Conservation (phyloP, 129 eudicot species). For the Heracleum sosnowskyi region DNA sequence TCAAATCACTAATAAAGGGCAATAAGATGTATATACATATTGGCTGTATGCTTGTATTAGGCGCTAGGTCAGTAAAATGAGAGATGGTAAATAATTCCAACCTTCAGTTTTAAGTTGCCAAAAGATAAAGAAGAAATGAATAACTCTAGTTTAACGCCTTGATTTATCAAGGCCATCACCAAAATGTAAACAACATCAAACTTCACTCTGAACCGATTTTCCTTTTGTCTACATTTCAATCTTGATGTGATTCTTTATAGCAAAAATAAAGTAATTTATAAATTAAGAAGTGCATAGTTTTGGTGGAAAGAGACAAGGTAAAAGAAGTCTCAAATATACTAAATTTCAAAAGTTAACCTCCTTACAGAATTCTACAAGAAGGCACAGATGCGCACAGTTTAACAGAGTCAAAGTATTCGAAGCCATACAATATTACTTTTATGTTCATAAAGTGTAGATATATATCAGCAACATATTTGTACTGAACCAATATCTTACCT, state of each 20-base stretch:
- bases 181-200: neutral
- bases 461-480: neutral
- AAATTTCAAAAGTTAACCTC: neutral
- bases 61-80: neutral
- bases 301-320: neutral
- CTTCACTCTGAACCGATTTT: neutral
- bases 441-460: neutral
- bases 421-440: neutral
- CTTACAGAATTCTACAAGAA: neutral
- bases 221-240: neutral
- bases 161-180: neutral
- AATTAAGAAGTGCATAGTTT: neutral
- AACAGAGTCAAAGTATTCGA: neutral
- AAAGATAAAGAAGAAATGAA: neutral
- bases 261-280: neutral
- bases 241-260: neutral
- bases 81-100: neutral
- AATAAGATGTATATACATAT: neutral
- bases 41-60: neutral
- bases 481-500: slow-evolving; percentile 38
- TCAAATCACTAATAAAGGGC: neutral
- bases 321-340: neutral
- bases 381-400: neutral
- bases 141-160: neutral
- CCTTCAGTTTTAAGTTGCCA: neutral